Evolutionary conservation across 805 yeast species (phyloP).

Genomic region (Kluyveromyces aestuarii): DNA sequence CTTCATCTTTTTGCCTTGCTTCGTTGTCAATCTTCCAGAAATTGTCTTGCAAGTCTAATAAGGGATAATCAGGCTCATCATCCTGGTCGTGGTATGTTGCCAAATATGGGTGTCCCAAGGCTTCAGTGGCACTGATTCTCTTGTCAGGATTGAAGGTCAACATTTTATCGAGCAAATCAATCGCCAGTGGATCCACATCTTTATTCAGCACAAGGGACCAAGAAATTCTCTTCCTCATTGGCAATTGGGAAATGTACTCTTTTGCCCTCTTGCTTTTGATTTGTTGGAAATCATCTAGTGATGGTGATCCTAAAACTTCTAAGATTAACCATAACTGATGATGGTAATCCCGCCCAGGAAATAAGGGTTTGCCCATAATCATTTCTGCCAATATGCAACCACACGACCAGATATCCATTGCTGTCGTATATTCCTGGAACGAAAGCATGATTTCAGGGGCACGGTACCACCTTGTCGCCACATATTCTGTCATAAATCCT

Average conservation of each 20-base stretch:
- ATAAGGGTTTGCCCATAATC: constrained; percentile 50
- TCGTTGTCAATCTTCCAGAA: constrained; percentile 36
- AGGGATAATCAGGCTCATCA: constrained; percentile 51
- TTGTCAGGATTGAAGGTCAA: constrained; percentile 67
- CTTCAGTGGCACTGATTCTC: constrained; percentile 66
- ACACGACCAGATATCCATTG: constrained; percentile 74
- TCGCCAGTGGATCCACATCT: constrained; percentile 35
- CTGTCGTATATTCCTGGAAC: constrained; percentile 61
- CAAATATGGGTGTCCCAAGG: constrained; percentile 66
- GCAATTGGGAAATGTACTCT: constrained; percentile 63
- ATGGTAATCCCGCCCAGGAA: constrained; percentile 69
- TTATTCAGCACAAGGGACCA: constrained; percentile 27
- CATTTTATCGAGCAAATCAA: constrained; percentile 60
- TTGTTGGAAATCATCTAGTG: constrained; percentile 61
- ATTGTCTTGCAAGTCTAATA: constrained; percentile 28
- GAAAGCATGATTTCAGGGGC: constrained; percentile 81
- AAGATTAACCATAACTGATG: constrained; percentile 59
- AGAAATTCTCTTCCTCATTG: constrained; percentile 48
- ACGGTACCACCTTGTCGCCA: constrained; percentile 78
- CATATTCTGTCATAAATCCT: constrained; percentile 66
- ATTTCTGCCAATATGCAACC: constrained; percentile 74
- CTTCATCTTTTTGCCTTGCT: constrained; percentile 30
- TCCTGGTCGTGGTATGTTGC: constrained; percentile 58
- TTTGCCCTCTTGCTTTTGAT: constrained; percentile 69
- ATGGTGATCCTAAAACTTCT: constrained; percentile 65